Conservation (phyloP, 2,329 filamentous ascomycete genomes). For the Beauveria pseudobassiana region DNA sequence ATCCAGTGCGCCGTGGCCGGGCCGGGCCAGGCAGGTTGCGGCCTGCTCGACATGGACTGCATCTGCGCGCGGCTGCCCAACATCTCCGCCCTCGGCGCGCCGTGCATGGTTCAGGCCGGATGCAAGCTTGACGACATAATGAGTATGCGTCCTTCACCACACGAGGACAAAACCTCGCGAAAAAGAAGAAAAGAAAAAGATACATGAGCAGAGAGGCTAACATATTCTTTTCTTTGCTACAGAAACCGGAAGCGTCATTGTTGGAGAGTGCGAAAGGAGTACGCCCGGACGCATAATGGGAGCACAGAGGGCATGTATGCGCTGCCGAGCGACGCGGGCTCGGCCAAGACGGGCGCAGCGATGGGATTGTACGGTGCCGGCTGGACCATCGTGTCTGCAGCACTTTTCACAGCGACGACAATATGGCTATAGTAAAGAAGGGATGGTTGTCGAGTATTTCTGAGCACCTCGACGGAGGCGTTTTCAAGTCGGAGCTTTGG, state of each 20-base stretch:
- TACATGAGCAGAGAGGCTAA: neutral
- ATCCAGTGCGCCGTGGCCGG: constrained; percentile 27
- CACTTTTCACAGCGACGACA: neutral
- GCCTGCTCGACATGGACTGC: constrained; percentile 27
- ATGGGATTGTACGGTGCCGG: neutral
- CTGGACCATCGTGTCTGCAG: neutral
- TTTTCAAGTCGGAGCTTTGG: neutral
- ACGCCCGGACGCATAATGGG: constrained; percentile 4
- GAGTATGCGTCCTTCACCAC: constrained; percentile 21
- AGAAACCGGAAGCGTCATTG: constrained; percentile 6
- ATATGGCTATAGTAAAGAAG: neutral
- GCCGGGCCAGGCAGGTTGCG: constrained; percentile 26
- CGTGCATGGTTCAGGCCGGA: constrained; percentile 28
- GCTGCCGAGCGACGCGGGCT: neutral
- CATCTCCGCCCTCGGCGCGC: constrained; percentile 26
- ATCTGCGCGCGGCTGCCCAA: constrained; percentile 29
- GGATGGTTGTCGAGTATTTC: neutral
- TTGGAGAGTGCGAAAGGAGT: constrained; percentile 2
- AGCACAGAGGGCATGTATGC: neutral
- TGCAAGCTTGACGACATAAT: constrained; percentile 28
- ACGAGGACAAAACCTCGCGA: neutral
- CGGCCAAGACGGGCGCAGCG: neutral
- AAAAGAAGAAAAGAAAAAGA: neutral
- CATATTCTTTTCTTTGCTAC: neutral
- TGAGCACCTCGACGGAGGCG: neutral